Evolutionary conservation across 2,329 filamentous ascomycete genomes (phyloP), one percentile per base, ranked within the genome.

Genomic region (Nigrospora sphaerica): DNA sequence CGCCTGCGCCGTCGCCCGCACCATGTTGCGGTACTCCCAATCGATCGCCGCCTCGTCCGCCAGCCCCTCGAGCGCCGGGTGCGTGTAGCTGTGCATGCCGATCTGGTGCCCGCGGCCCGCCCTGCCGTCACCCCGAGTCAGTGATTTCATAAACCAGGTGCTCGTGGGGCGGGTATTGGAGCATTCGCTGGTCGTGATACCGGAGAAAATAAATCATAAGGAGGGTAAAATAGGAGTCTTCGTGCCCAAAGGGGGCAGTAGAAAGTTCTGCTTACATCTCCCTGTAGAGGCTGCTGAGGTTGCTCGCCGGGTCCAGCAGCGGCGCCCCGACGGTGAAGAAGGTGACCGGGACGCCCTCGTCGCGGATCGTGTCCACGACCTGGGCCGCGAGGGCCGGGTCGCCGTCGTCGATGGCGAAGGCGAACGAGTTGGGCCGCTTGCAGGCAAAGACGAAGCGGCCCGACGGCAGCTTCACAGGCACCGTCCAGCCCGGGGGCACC

Each of bases 381-480:
- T 77, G 64, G 61, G 80, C 72, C 2, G 81, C 81, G 46, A 76
- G 71, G 32, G 66, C 56, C 38, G 83, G 83, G 44, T 76, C 70
- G 17, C 83, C 83, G 60, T 86, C 83, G 57, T 86, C 83, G 52
- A 86, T 86, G 43, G 82, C 83, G 61, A 86, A 86, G 2, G 83
- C 83, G 60, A 86, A 85, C 0, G 77, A 81, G 65, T 85, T 84
- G 40, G 82, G 81, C 19, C 81, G 73, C 53, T 76, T 82, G 70
- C 83, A 86, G 6, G 75, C 69, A 55, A 85, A 78, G 39, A 82
- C 67, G 34, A 86, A 68, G n/a, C 71, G 72, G 7, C 81, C 81
- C 1, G 74, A 81, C 0, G 80, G 73, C 32, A 83, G 64, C 64
- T 85, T 85, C 46, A 65, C 62, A 2, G 81, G 80, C 10, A 84